Base-by-base conservation (phyloP, 306 rosid species). In the Pyrus bretschneideri region DNA sequence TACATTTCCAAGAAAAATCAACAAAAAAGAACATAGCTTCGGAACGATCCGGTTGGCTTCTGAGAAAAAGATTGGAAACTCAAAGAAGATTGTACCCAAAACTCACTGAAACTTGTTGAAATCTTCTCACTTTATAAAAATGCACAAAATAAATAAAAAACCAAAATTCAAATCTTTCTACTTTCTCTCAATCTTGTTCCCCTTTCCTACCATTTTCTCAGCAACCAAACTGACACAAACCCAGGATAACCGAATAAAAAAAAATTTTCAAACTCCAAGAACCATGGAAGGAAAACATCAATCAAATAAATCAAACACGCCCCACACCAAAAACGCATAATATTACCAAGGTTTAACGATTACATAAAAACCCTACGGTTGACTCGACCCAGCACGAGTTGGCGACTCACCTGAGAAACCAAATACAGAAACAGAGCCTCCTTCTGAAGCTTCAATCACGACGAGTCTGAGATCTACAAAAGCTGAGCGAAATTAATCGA, bases 391-490 rank as follows among this genome's bases (percentile, higher is more conserved):
- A 7, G 81, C 30, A 67, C 25, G 69, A 78, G 71, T 75, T 18
- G 76, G 80, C 14, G 55, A 69, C 77, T 80, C 83, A 86, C 90
- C 87, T 71, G 81, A 69, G 35, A 52, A 69, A 42, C 29, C 42
- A 22, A 17, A 58, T 54, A n/a, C 19, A n/a, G 46, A 60, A 66
- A 31, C 15, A 31, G 31, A 72, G 58, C 54, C 71, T n/a, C 70
- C 75, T 33, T 33, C 55, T 15, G 55, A 57, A 72, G 66, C 66
- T 55, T 72, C 77, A 25, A 40, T 38, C 33, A 54, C 71, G 78
- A 74, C 73, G 76, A 71, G 83, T 51, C 30, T n/a, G 49, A 75
- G 87, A 83, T 74, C 81, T 64, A 82, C 27, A 70, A 67, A 72
- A 40, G 21, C 44, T 8, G 30, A 61, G 70, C 78, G 31, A 74